Conservation (phyloP, 208 protist species). For the Ichthyophonus hoferi region DNA sequence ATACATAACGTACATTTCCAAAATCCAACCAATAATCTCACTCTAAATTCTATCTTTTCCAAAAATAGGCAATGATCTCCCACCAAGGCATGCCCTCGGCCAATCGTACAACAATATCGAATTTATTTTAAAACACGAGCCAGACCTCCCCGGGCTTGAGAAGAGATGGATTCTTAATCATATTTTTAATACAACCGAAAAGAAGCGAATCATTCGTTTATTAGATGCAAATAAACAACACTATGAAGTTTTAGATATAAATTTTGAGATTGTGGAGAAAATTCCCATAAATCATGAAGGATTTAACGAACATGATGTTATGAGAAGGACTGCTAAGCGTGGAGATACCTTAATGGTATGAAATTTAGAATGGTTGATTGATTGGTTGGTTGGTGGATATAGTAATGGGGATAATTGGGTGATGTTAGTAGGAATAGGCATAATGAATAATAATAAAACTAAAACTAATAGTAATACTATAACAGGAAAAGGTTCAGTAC, state of each 20-base stretch:
- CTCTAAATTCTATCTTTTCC: not conserved
- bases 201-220: not conserved
- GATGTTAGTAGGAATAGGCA: too few relatives aligned
- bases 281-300: not conserved
- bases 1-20: not conserved
- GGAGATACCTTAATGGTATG: too few relatives aligned
- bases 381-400: too few relatives aligned
- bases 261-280: not conserved
- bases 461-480: too few relatives aligned
- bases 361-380: too few relatives aligned
- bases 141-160: not conserved
- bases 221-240: conserved; percentile 2
- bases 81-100: conserved; percentile 17
- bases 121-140: conserved; percentile 35
- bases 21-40: not conserved
- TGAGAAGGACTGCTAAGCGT: too few relatives aligned
- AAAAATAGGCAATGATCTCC: conserved; percentile 22
- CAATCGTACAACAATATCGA: conserved; percentile 25
- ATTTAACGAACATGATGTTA: not conserved
- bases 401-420: too few relatives aligned
- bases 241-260: not conserved
- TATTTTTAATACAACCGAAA: not conserved
- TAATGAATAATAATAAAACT: too few relatives aligned
- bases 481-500: not conserved
- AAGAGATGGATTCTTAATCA: conserved; percentile 25